A percentile compares a stretch with the other conserved stretches of the same genome.
Conservation (phyloP, 371 early-diverging fungal genomes). For the Parasitella parasitica region DNA sequence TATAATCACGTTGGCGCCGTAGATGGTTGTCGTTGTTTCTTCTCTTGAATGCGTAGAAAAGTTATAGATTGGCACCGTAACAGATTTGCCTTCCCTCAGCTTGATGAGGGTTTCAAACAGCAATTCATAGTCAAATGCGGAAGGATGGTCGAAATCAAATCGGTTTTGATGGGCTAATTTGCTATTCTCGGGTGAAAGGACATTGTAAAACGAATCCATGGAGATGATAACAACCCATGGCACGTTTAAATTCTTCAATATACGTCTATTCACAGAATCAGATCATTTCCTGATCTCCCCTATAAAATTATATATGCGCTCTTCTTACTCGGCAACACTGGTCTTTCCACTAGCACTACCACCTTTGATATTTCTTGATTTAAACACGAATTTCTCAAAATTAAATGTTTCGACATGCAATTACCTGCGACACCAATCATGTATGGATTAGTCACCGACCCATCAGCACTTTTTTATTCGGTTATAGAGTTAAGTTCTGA, state of each 20-base stretch:
- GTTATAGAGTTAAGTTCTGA: background rate
- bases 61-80: constrained; percentile 79
- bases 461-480: constrained; percentile 47
- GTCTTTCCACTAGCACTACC: constrained; percentile 87
- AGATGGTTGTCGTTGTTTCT: constrained; percentile 66
- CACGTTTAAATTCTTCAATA: constrained; percentile 73
- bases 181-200: constrained; percentile 74
- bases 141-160: constrained; percentile 86
- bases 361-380: constrained; percentile 39
- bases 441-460: constrained; percentile 67
- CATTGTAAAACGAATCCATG: constrained; percentile 95
- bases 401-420: background rate
- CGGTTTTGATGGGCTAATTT: constrained; percentile 65
- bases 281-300: background rate
- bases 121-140: constrained; percentile 79
- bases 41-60: constrained; percentile 77
- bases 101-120: constrained; percentile 69
- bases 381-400: background rate
- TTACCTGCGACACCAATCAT: constrained; percentile 77
- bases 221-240: constrained; percentile 89
- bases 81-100: constrained; percentile 74
- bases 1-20: constrained; percentile 91
- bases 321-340: constrained; percentile 74
- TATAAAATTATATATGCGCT: too few relatives aligned
- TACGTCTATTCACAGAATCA: constrained; percentile 40